These are phyloP conservation scores for Begonia peltatifolia DNA, from an alignment of 306 rosid genomes.

Conservation along the genomic window DNA sequence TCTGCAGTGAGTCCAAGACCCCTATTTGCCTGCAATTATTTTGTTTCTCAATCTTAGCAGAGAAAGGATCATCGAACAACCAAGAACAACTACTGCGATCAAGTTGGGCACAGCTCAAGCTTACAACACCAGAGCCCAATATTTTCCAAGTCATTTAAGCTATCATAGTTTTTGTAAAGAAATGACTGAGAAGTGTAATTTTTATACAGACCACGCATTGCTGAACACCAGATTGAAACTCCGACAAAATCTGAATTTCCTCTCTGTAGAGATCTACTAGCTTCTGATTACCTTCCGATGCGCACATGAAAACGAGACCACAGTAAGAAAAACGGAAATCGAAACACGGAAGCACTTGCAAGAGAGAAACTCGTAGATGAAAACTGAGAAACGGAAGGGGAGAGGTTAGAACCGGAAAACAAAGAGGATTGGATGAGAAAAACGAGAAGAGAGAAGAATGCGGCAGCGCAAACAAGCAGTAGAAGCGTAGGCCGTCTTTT, in stretches of 20 bases:
- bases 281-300: constrained; percentile 27
- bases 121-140: too few relatives aligned
- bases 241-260: constrained; percentile 28
- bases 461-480: constrained; percentile 52
- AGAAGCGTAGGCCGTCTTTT: constrained; percentile 42
- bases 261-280: constrained; percentile 29
- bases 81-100: too few relatives aligned
- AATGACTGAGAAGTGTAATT: too few relatives aligned
- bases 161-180: too few relatives aligned
- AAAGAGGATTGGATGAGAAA: constrained; percentile 71
- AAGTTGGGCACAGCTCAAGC: too few relatives aligned
- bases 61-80: too few relatives aligned
- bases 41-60: constrained; percentile 4
- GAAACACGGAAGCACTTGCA: not conserved
- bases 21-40: constrained; percentile 59
- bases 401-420: constrained; percentile 34
- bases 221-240: constrained; percentile 59
- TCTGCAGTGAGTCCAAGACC: constrained; percentile 96
- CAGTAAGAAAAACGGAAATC: not conserved
- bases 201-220: constrained; percentile 69
- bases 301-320: not conserved
- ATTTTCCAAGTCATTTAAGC: too few relatives aligned
- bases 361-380: not conserved
- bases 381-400: not conserved
- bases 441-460: constrained; percentile 55